phyloP scores from a whole-genome alignment of 345 rosid species.

The Garcia nutans region DNA sequence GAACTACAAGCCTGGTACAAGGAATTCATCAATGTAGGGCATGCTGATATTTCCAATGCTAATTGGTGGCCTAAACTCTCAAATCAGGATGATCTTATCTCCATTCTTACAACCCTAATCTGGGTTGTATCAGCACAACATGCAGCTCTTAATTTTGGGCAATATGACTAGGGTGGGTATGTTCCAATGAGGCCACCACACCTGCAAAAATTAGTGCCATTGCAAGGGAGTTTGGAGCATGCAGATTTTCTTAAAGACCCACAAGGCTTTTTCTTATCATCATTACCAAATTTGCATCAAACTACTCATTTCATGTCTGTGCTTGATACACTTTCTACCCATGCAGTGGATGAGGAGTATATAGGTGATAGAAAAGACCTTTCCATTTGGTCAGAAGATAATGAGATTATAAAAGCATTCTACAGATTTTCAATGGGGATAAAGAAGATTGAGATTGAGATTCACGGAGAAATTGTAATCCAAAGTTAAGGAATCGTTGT shows the following conservation, averaged over 20 bases:
- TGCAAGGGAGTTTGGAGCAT: conserved; percentile 63
- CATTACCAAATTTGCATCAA: conserved; percentile 76
- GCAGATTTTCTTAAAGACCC: conserved; percentile 63
- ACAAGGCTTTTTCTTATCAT: conserved; percentile 59
- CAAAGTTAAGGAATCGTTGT: conserved; percentile 57
- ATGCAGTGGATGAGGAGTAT: conserved; percentile 87
- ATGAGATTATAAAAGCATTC: conserved; percentile 67
- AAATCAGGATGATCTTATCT: conserved; percentile 50
- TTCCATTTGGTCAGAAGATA: conserved; percentile 72
- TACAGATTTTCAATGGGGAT: conserved; percentile 69
- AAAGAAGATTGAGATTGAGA: conserved; percentile 67
- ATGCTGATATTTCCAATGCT: conserved; percentile 61
- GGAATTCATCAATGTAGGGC: conserved; percentile 77
- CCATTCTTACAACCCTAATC: conserved; percentile 62
- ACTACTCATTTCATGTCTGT: conserved; percentile 92
- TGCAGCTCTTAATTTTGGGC: conserved; percentile 90
- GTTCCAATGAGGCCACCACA: conserved; percentile 85
- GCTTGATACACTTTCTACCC: conserved; percentile 83
- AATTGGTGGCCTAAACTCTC: conserved; percentile 80
- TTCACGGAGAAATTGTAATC: conserved; percentile 69
- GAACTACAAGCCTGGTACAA: conserved; percentile 85
- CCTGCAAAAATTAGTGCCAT: conserved; percentile 74
- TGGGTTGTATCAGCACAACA: conserved; percentile 97
- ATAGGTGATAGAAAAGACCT: conserved; percentile 81
- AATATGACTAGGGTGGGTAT: conserved; percentile 86